Percentiles rank a stretch among this genome's conserved stretches.
Evolutionary conservation across 441 rosid genomes (phyloP).

Genomic region (Flueggea neowawraea): DNA sequence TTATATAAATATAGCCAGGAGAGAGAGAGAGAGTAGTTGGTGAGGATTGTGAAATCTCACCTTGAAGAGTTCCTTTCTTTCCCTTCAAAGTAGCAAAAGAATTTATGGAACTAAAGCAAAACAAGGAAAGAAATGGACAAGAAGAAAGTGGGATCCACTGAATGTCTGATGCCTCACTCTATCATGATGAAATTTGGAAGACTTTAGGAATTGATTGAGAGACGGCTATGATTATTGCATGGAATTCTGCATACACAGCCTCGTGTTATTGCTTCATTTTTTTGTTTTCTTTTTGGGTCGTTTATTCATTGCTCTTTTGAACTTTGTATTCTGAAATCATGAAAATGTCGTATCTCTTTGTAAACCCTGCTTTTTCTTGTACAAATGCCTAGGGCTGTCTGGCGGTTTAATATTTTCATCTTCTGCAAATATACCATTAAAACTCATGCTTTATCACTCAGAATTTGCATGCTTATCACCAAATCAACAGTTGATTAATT

Average conservation of each 20-base stretch:
- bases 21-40: conserved; percentile 5
- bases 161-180: conserved; percentile 66
- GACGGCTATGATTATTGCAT: conserved; percentile 80
- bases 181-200: conserved; percentile 62
- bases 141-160: conserved; percentile 37
- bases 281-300: not conserved
- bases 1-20: too few species aligned
- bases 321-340: conserved; percentile 31
- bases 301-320: conserved; percentile 48
- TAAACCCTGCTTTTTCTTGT: not conserved
- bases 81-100: conserved; percentile 3
- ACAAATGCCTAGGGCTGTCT: not conserved
- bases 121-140: conserved; percentile 1
- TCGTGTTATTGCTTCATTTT: conserved; percentile 12
- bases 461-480: too few species aligned
- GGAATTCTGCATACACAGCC: conserved; percentile 46
- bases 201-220: conserved; percentile 57
- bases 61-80: conserved; percentile 5
- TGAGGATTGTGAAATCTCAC: conserved; percentile 38
- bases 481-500: too few species aligned
- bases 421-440: too few species aligned
- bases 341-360: conserved; percentile 41
- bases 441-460: too few species aligned
- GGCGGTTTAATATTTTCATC: not conserved
- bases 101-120: not conserved